phyloP scores from a whole-genome alignment of 768 basidiomycete species.

The Exsudoporus frostii region DNA sequence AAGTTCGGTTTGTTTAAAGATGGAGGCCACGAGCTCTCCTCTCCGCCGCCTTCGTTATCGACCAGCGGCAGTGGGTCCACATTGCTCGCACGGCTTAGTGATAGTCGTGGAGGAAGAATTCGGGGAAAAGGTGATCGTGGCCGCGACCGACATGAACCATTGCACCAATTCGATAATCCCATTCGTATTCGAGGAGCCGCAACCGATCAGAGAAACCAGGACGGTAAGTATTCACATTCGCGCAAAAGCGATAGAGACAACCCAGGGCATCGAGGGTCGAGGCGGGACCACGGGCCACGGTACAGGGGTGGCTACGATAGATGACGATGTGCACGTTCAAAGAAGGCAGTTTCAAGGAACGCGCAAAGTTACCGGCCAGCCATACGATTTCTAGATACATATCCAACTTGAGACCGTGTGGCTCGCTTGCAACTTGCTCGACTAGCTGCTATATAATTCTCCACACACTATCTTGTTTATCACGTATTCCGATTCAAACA shows the following conservation, averaged over 20 bases:
- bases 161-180: slow-evolving; percentile 2
- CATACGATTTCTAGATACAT: not conserved
- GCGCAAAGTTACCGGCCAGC: slow-evolving; percentile 4
- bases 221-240: slow-evolving; percentile 8
- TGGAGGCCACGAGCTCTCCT: slow-evolving; percentile 22
- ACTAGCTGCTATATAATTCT: not conserved
- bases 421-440: slow-evolving; percentile 5
- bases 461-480: not conserved
- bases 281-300: slow-evolving; percentile 37
- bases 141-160: slow-evolving; percentile 4
- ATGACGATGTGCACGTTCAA: slow-evolving; percentile 50
- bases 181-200: slow-evolving; percentile 34
- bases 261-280: slow-evolving; percentile 18
- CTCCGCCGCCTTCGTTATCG: slow-evolving; percentile 11
- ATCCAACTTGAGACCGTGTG: slow-evolving; percentile 2
- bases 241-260: slow-evolving; percentile 23
- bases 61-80: slow-evolving; percentile 22
- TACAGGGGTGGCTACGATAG: slow-evolving; percentile 46
- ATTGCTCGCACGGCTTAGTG: slow-evolving; percentile 37
- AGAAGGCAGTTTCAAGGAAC: slow-evolving; percentile 1
- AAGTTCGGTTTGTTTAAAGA: slow-evolving; percentile 37
- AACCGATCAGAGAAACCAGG: slow-evolving; percentile 10
- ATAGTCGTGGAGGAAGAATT: slow-evolving; percentile 3
- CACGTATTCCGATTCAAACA: not conserved
- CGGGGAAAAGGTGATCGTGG: slow-evolving; percentile 2